Evolutionary conservation across 164 flowering plant species (phyloP).

Genomic region (Chimonanthus salicifolius): DNA sequence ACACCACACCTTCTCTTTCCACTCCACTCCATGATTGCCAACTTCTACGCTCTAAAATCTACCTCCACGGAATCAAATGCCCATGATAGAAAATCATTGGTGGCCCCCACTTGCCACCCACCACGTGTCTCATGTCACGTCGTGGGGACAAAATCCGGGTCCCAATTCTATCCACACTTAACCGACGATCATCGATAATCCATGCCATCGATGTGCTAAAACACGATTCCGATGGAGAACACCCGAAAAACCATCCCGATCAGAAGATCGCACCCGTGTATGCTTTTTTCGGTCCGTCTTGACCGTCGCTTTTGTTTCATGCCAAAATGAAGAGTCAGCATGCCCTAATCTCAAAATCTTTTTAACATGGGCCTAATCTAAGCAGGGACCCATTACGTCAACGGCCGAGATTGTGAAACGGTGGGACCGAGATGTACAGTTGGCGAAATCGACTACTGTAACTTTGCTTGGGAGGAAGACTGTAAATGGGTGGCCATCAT

Average conservation of each 20-base stretch:
- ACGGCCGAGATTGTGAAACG: background rate
- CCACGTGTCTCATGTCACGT: background rate
- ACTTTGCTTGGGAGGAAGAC: background rate
- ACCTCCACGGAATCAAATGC: conserved; percentile 43
- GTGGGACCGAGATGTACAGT: background rate
- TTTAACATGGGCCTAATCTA: background rate
- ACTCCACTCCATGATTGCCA: conserved; percentile 26
- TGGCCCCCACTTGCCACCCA: conserved; percentile 25
- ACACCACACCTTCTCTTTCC: background rate
- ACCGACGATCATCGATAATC: too few species aligned
- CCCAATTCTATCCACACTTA: too few species aligned
- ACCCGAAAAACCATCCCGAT: too few species aligned
- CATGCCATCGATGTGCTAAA: too few species aligned
- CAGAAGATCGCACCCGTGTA: too few species aligned
- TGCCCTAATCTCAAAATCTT: too few species aligned
- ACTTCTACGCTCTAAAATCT: conserved; percentile 40
- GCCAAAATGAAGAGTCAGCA: too few species aligned
- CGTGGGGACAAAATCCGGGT: too few species aligned
- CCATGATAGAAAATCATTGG: conserved; percentile 58
- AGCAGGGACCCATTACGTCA: background rate
- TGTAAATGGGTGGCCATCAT: background rate
- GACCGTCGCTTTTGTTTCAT: too few species aligned
- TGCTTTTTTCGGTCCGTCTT: too few species aligned
- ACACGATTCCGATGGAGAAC: too few species aligned
- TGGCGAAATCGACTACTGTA: background rate